Evolutionary conservation across 495 filamentous ascomycete genomes (phyloP).

Genomic region (Talaromyces nanjingensis): DNA sequence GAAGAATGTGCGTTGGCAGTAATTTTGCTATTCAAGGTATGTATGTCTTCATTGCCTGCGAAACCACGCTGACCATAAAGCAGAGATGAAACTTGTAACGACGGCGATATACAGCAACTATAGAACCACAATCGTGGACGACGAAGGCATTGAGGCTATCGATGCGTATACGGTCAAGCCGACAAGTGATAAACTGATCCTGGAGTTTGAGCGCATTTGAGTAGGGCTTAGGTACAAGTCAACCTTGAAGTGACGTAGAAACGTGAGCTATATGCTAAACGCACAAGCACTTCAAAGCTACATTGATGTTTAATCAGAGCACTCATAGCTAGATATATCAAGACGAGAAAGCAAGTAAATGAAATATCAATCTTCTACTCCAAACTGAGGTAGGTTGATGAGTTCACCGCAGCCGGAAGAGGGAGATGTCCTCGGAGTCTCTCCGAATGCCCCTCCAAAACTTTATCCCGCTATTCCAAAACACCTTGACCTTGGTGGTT

Average conservation of each 20-base stretch:
- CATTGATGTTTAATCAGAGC: background rate
- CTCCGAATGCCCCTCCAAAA: conserved; percentile 1
- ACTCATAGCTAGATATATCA: background rate
- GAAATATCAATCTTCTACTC: background rate
- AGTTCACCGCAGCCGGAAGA: background rate
- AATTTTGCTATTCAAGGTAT: conserved; percentile 74
- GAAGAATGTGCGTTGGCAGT: conserved; percentile 77
- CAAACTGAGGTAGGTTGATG: background rate
- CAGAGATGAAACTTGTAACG: conserved; percentile 42
- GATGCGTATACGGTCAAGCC: conserved; percentile 64
- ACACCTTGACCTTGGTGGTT: background rate
- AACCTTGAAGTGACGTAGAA: background rate
- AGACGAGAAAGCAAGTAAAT: background rate
- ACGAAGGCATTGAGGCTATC: conserved; percentile 52
- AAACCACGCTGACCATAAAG: conserved; percentile 5
- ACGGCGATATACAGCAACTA: conserved; percentile 64
- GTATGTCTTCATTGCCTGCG: too few relatives aligned
- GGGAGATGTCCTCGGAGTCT: background rate
- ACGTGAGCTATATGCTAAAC: background rate
- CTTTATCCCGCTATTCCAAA: background rate
- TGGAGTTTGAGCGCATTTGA: conserved; percentile 31
- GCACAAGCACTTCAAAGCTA: background rate
- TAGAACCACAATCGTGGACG: conserved; percentile 48
- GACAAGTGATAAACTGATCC: conserved; percentile 33
- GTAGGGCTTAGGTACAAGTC: background rate